Conservation (phyloP, 2,329 filamentous ascomycete genomes). For the Onygena corvina region DNA sequence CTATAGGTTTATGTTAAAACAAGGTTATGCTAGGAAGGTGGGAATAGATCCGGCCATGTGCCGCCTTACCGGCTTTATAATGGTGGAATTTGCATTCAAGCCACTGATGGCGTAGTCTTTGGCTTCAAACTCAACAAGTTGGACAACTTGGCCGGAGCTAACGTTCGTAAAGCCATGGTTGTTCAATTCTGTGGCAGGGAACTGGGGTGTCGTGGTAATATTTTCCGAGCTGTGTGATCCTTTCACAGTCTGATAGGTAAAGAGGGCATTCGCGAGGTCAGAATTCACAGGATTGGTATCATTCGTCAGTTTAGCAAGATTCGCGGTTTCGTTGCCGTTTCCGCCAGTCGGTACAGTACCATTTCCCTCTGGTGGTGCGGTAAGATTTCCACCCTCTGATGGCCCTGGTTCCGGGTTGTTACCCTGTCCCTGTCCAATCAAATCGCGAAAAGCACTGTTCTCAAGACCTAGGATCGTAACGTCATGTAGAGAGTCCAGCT, state of each 20-base stretch:
- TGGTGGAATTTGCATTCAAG: slow-evolving; percentile 38
- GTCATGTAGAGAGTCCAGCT: slow-evolving; percentile 34
- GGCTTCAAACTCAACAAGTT: slow-evolving; percentile 33
- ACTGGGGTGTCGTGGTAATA: slow-evolving; percentile 28
- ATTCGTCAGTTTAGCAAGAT: slow-evolving; percentile 23
- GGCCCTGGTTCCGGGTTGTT: neutral
- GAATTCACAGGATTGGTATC: slow-evolving; percentile 22
- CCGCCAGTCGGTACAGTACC: no score
- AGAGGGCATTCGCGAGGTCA: slow-evolving; percentile 32
- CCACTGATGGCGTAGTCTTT: slow-evolving; percentile 41
- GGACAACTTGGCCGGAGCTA: slow-evolving; percentile 48
- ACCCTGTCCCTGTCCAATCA: slow-evolving; percentile 15
- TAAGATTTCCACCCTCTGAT: no score
- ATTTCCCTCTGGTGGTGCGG: no score
- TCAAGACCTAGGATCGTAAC: slow-evolving; percentile 48
- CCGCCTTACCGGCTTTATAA: slow-evolving; percentile 38
- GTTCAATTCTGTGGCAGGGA: slow-evolving; percentile 39
- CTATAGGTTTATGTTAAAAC: slow-evolving; percentile 20
- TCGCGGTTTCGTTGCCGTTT: no score
- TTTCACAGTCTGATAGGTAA: slow-evolving; percentile 49
- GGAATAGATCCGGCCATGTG: neutral
- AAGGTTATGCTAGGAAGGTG: neutral
- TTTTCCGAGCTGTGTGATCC: slow-evolving; percentile 35
- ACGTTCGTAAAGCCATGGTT: slow-evolving; percentile 45
- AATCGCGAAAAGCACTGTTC: slow-evolving; percentile 37